Evolutionary conservation across 305 asterid genomes (phyloP), one percentile per base, ranked within the genome.

Genomic region (Fraxinus sp.): DNA sequence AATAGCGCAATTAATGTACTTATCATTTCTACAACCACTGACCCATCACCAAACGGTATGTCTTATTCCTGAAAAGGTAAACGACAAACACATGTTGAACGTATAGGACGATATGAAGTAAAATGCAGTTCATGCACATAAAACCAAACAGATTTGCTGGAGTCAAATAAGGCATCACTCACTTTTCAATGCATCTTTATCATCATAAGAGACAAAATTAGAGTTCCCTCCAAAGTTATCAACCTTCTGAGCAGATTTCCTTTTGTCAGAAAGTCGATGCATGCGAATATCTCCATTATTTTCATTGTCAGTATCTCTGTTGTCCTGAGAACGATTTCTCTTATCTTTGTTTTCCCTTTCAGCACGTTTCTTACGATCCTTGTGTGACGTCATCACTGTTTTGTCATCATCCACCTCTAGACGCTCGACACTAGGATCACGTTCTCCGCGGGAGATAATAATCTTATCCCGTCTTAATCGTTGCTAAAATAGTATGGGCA

Each of bases 121-220:
- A 59, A 59, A 59, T 59, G 71, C 71, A 18, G 71, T 59, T 20
- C 32, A 59, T 59, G 30, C 30, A 20, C 71, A 20, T 59, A 59
- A 59, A 8, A 59, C 26, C 26, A 59, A 59, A 59, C 71, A 59
- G 30, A 59, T 59, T 30, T 72, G 68, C 71, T 0, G 71, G 71
- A 20, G 71, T 18, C 13, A 18, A 33, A 73, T 16, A 80, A 87
- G 74, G 72, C 46, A 22, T 71, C 79, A 91, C 99, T 93, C 89
- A 97, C 99, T 92, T 90, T 91, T 95, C 85, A 94, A 80, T 26
- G 97, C 89, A 83, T 92, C 96, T 87, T 90, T 94, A 83, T 97
- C 97, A 83, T 93, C 98, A 76, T 75, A 85, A 81, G 93, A 78
- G 77, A 87, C 87, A 83, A 94, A 81, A 84, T 82, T 89, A 28